A percentile compares a stretch with the other conserved stretches of the same genome.
These are phyloP conservation scores for Ganoderma lingzhi DNA, from an alignment of 1,284 basidiomycete genomes.

Conservation along the genomic window DNA sequence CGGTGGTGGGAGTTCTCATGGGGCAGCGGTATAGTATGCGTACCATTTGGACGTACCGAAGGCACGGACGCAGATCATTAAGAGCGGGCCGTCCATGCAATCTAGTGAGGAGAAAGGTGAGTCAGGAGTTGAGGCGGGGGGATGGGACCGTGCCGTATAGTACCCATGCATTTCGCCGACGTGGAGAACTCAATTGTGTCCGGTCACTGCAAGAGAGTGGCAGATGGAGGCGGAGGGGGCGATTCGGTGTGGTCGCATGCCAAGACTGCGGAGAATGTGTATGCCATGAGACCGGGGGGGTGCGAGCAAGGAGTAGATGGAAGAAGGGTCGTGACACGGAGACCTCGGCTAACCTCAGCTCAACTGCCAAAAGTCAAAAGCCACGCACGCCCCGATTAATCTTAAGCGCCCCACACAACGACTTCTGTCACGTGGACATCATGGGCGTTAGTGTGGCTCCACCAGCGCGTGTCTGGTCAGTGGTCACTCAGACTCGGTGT, in stretches of 20 bases:
- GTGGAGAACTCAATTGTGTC: not conserved
- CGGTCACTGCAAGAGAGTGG: not conserved
- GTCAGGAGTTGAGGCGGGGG: not conserved
- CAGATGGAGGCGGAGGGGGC: not conserved
- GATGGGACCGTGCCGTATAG: not conserved
- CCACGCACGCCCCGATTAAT: not conserved
- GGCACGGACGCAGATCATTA: not conserved
- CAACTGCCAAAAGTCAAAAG: slow-evolving; percentile 5
- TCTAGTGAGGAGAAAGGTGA: not conserved
- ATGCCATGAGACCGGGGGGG: not conserved
- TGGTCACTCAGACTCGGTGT: not conserved
- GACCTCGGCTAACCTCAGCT: not conserved
- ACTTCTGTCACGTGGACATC: not conserved
- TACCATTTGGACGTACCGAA: not conserved
- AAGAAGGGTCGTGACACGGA: not conserved
- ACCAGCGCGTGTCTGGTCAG: not conserved
- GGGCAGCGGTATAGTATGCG: not conserved
- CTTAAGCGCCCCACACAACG: not conserved
- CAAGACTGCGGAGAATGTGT: not conserved
- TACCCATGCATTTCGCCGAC: not conserved
- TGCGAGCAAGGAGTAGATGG: not conserved
- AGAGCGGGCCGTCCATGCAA: not conserved
- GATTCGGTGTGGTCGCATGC: not conserved
- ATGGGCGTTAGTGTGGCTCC: not conserved
- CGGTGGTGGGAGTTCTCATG: not conserved